phyloP scores from a whole-genome alignment of 208 protist species.

The Trypanosoma congolense region DNA sequence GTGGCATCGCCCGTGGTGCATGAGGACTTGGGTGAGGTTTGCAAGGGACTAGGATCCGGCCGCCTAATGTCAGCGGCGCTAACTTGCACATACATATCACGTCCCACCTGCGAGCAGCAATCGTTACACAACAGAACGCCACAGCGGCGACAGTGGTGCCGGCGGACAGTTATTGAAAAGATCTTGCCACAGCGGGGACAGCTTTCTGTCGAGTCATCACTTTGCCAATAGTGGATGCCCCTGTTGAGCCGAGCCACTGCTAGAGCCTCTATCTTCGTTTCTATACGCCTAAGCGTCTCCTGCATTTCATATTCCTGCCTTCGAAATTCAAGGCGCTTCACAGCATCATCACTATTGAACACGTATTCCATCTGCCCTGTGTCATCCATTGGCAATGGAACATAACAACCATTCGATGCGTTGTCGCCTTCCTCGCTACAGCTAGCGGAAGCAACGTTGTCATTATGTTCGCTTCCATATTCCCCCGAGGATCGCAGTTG shows the following conservation, averaged over 20 bases:
- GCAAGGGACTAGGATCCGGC: not conserved
- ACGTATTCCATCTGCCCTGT: constrained; percentile 15
- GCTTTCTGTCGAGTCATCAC: constrained; percentile 30
- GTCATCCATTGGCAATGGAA: constrained; percentile 1
- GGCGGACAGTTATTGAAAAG: constrained; percentile 40
- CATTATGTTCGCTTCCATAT: not conserved
- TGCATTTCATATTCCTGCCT: constrained; percentile 9
- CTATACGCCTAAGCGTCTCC: not conserved
- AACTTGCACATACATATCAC: constrained; percentile 35
- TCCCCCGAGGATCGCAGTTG: not conserved
- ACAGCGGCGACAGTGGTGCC: constrained; percentile 74
- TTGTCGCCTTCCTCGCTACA: not conserved
- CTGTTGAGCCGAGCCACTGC: not conserved
- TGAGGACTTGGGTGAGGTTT: not conserved
- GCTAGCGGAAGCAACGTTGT: not conserved
- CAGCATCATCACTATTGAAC: constrained; percentile 15
- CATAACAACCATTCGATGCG: constrained; percentile 1
- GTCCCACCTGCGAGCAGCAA: constrained; percentile 46
- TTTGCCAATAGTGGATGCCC: constrained; percentile 36
- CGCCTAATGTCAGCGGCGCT: not conserved
- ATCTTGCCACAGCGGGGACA: constrained; percentile 44
- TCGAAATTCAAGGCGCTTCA: constrained; percentile 5
- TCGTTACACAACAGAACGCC: constrained; percentile 53
- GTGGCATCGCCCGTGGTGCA: not conserved
- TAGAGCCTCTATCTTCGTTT: constrained; percentile 4